Conservation (phyloP, 352 stramenopile species). For the Phytophthora citricola region DNA sequence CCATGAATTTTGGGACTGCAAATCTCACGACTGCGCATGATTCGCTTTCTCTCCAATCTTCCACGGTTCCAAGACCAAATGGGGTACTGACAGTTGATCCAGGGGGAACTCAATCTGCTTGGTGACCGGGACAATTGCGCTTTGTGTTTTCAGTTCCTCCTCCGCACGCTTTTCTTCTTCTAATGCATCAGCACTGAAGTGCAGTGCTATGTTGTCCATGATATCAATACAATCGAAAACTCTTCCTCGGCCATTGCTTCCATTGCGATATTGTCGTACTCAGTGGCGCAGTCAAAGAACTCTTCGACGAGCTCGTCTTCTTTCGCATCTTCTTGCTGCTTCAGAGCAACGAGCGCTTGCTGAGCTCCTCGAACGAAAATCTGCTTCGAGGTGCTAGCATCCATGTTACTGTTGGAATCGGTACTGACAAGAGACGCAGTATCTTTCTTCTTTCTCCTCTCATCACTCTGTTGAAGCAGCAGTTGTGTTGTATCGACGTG, state of each 20-base stretch:
- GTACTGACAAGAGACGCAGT: slow-evolving; percentile 18
- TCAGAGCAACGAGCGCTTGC: slow-evolving; percentile 42
- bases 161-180: slow-evolving; percentile 28
- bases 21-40: slow-evolving; percentile 55
- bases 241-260: slow-evolving; percentile 83
- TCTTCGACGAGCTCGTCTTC: slow-evolving; percentile 79
- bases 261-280: slow-evolving; percentile 60
- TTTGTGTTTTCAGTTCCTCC: slow-evolving; percentile 14
- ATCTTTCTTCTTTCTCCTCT: slow-evolving; percentile 38
- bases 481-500: slow-evolving; percentile 38
- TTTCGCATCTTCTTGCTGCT: slow-evolving; percentile 38
- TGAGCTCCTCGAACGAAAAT: slow-evolving; percentile 24
- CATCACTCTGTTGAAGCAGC: slow-evolving; percentile 38
- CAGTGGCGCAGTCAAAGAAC: slow-evolving; percentile 81
- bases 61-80: slow-evolving; percentile 70
- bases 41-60: slow-evolving; percentile 50
- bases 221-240: slow-evolving; percentile 88
- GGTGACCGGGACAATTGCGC: not conserved
- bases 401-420: slow-evolving; percentile 5
- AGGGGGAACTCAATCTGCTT: slow-evolving; percentile 49
- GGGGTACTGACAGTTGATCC: slow-evolving; percentile 67
- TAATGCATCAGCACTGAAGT: slow-evolving; percentile 42
- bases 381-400: slow-evolving; percentile 18
- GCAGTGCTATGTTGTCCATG: slow-evolving; percentile 54
- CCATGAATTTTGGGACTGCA: slow-evolving; percentile 35